Evolutionary conservation across 139 green algal genomes (phyloP), one percentile per base, ranked within the genome.

Genomic region (Pycnococcus provasolii): DNA sequence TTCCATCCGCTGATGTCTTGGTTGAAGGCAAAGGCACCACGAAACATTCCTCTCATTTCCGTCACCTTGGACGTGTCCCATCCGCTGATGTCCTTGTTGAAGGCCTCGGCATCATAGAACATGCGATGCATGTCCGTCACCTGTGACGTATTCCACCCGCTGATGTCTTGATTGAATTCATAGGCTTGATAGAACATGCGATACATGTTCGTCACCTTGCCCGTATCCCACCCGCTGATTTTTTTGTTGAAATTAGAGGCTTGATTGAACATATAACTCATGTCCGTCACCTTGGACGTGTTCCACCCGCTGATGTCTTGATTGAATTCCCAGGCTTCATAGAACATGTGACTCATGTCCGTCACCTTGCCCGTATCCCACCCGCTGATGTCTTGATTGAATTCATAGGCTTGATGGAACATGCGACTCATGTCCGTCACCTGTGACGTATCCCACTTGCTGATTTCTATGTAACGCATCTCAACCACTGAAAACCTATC

Each of bases 221-320:
- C 9, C n/a, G 42, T 64, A 42, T 68, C 42, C 62, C 62, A 68
- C 9, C 4, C 8, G 4, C 4, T 8, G 4, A 68, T 64, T 39
- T 4, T 41, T 39, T 60, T 45, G 4, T 64, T 64, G 42, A 68
- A 68, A 4, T 11, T 39, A 4, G 4, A 48, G 5, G 58, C 58
- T 15, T 41, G 11, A 15, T 46, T 4, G 8, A 64, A 64, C 65
- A 72, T 72, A n/a, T 44, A 11, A 53, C 48, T 64, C 65, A 72
- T 72, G 54, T 64, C 54, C 8, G 65, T 72, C 57, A 72, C 65
- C 37, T 61, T 40, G 55, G 53, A 40, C n/a, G 55, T 72, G 39
- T 73, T 59, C 65, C 65, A 72, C 70, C 3, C 5, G 58, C 6
- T 72, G 5, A 72, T 42, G 54, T 72, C 65, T 48, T 45, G 8